These are phyloP conservation scores for Chaetomium cochliodes DNA, from an alignment of 495 filamentous ascomycete species.

Conservation along the genomic window DNA sequence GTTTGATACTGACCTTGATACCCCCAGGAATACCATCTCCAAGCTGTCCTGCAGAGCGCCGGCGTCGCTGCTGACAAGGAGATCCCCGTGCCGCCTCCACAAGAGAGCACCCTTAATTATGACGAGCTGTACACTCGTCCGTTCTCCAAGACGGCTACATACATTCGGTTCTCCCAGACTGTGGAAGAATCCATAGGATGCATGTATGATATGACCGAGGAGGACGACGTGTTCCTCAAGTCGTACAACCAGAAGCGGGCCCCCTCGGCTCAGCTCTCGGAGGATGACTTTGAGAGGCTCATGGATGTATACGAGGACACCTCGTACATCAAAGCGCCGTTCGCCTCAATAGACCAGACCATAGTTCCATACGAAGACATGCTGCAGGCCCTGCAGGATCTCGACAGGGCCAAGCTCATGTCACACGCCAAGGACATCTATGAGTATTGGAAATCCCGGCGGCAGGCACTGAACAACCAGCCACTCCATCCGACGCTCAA, in stretches of 20 bases:
- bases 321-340: conserved; percentile 76
- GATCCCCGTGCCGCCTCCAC: conserved; percentile 79
- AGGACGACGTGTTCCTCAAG: conserved; percentile 82
- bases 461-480: conserved; percentile 62
- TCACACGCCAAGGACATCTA: conserved; percentile 83
- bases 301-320: conserved; percentile 95
- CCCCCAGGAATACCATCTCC: conserved; percentile 92
- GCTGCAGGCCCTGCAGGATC: conserved; percentile 70
- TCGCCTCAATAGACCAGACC: conserved; percentile 81
- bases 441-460: conserved; percentile 80
- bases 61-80: conserved; percentile 67
- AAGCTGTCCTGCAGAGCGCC: conserved; percentile 81
- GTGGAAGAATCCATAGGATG: conserved; percentile 85
- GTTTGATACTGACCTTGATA: conserved; percentile 32
- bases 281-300: conserved; percentile 87
- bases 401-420: conserved; percentile 61
- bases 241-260: conserved; percentile 75
- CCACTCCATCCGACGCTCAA: conserved; percentile 74
- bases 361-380: conserved; percentile 78
- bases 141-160: conserved; percentile 82
- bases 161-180: conserved; percentile 96
- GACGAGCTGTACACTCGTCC: conserved; percentile 76
- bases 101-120: conserved; percentile 79
- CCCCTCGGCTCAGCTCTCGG: conserved; percentile 64
- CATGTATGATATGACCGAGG: conserved; percentile 87